Base-by-base conservation (phyloP, 768 basidiomycete species). In the Panus rudis region DNA sequence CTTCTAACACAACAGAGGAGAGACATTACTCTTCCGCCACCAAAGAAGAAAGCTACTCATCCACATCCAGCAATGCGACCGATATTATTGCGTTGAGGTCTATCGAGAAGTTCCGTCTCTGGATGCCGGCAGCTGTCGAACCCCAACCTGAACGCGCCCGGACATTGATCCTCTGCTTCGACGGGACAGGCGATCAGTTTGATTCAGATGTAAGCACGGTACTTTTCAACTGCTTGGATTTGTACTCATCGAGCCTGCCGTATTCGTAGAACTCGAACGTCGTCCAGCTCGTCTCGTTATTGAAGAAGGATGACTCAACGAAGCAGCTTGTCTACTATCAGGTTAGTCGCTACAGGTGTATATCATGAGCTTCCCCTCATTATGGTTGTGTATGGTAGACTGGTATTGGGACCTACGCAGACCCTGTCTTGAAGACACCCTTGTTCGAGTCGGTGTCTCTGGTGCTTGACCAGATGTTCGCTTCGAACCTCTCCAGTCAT, bases 281-380 rank as follows among this genome's bases (percentile, higher is more conserved):
- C 41, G 69, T 84, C 27, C 73, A 81, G 46, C 64, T 84, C 25
- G 76, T 81, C 48, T 72, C 78, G 3, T 73, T 79, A 73, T 56
- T 84, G 46, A 78, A 75, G 61, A 84, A 83, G 56, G 76, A 80
- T 39, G 71, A 79, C 46, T 64, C 66, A 22, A 46, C 55, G 10
- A 60, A 76, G 41, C 83, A 85, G 52, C 63, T 83, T 48, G 79
- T 82, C 0, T 85, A 85, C 50, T 85, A 85, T 56, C 83, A 85
- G 64, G 82, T 75, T 40, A 5, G 41, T 10, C 17, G 20, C 8
- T 22, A 26, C 22, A n/a, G 12, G 6, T 3, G 10, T 16, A 4
- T 32, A 14, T 4, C 4, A 33, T 28, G 20, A 13, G 25, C 5
- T 14, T 16, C 14, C 19, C 2, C 17, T 24, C n/a, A n/a, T n/a